Evolutionary conservation across 495 filamentous ascomycete species (phyloP).

Genomic region (Lophiostoma macrostomum): DNA sequence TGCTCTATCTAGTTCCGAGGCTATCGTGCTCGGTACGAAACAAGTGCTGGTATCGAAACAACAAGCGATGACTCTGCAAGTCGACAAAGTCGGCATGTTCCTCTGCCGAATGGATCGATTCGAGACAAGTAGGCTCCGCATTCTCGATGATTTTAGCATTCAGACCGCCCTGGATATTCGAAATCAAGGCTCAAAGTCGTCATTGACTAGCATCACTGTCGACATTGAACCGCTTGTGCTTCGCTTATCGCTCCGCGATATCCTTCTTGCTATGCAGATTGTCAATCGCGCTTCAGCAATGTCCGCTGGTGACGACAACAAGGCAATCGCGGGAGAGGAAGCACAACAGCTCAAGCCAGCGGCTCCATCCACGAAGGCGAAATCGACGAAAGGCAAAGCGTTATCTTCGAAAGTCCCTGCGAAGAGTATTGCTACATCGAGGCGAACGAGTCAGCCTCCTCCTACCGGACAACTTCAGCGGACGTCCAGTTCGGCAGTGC

Average conservation of each 20-base stretch:
- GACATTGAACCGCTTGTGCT: slow-evolving; percentile 92
- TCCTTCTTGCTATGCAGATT: slow-evolving; percentile 89
- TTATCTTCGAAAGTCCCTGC: slow-evolving; percentile 53
- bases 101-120: slow-evolving; percentile 97
- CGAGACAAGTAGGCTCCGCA: slow-evolving; percentile 78
- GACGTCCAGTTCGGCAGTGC: slow-evolving; percentile 51
- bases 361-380: slow-evolving; percentile 37
- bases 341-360: slow-evolving; percentile 67
- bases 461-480: slow-evolving; percentile 21
- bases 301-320: slow-evolving; percentile 51
- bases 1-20: slow-evolving; percentile 81
- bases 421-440: slow-evolving; percentile 41
- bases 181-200: slow-evolving; percentile 61
- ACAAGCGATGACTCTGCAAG: slow-evolving; percentile 86
- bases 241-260: slow-evolving; percentile 87
- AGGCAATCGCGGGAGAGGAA: slow-evolving; percentile 51
- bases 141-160: slow-evolving; percentile 92
- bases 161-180: slow-evolving; percentile 83
- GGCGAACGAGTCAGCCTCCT: slow-evolving; percentile 33
- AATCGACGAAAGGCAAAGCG: slow-evolving; percentile 50
- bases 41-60: slow-evolving; percentile 90
- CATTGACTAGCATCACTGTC: slow-evolving; percentile 73
- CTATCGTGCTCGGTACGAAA: slow-evolving; percentile 92
- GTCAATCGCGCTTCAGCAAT: slow-evolving; percentile 89
- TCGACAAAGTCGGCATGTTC: slow-evolving; percentile 95